Conservation (phyloP, 73 alveolate genomes). For the Paramecium pentaurelia region DNA sequence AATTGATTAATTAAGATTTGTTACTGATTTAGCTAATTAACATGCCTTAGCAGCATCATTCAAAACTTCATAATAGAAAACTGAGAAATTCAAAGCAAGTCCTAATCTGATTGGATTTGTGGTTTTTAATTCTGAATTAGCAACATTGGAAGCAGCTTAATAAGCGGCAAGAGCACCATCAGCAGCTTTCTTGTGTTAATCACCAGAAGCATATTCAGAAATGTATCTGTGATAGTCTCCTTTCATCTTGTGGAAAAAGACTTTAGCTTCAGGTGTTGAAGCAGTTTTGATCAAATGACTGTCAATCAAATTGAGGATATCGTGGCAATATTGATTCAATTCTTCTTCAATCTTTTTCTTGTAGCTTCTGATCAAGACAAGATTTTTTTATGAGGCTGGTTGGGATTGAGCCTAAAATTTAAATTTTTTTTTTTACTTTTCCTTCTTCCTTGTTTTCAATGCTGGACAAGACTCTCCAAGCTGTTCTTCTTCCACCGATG, state of each 20-base stretch:
- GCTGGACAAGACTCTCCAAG: conserved; percentile 77
- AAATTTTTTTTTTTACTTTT: conserved; percentile 58
- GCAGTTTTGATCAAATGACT: conserved; percentile 68
- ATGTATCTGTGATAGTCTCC: conserved; percentile 85
- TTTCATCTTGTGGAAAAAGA: conserved; percentile 80
- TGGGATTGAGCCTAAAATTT: conserved; percentile 51
- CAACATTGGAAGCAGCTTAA: conserved; percentile 77
- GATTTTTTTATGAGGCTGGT: conserved; percentile 45
- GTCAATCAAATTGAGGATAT: conserved; percentile 65
- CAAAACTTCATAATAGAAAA: conserved; percentile 89
- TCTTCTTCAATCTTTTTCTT: conserved; percentile 75
- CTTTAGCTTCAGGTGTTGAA: conserved; percentile 72
- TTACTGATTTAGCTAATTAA: conserved; percentile 76
- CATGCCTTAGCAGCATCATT: conserved; percentile 85
- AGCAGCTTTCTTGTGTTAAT: conserved; percentile 72
- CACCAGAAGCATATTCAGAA: conserved; percentile 77
- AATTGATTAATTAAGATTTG: conserved; percentile 56
- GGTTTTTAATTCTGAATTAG: conserved; percentile 73
- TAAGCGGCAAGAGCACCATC: conserved; percentile 83
- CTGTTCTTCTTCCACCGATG: conserved; percentile 74
- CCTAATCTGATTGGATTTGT: conserved; percentile 87
- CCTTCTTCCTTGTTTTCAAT: conserved; percentile 75
- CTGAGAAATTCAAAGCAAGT: conserved; percentile 88
- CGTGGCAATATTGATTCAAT: conserved; percentile 65
- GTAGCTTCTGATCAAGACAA: conserved; percentile 58